Base-by-base conservation (phyloP, 495 filamentous ascomycete genomes). In the Aspergillus campestris region DNA sequence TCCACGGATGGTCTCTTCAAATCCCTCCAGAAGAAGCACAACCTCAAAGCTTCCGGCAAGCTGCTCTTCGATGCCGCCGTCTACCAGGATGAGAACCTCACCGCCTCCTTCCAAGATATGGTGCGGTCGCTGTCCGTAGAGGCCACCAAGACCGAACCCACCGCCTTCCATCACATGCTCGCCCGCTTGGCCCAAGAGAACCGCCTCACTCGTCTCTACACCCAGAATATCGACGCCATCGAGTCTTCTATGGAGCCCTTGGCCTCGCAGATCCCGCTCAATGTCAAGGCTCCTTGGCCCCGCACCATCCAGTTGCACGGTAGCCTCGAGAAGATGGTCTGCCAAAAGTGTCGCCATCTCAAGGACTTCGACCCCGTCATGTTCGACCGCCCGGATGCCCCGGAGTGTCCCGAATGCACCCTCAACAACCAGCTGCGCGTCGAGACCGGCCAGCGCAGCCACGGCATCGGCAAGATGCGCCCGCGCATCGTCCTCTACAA, bases 401-500 rank as follows among this genome's bases (percentile, higher is more conserved):
- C 92, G n/a, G 71, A 80, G 6, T 98, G 92, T 62, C 70, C 71
- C 12, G 76, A 77, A 30, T 98, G 92, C 58, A 72, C 76, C 35
- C 79, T 78, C 45, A 80, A 80, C 42, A 90, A 98, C 51, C 65
- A 77, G 40, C 79, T 87, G 27, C 85, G 92, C 44, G 80, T 80
- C 0, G 77, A 77, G n/a, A 83, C 83, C 4, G 90, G 90, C 31
- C 89, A 94, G 60, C 80, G 92, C 40, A 94, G 90, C 59, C 94
- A 97, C 60, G 92, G 92, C 1, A 84, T 98, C 45, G 92, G 92
- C 27, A 79, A 86, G 43, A 72, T 98, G 47, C 81, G 92, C 18
- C 92, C 92, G 12, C 81, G 92, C 15, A 95, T 98, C 64, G 90
- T 96, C 2, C 73, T 98, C 18, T 98, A 98, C 70, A 95, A 98